A percentile compares a stretch with the other conserved stretches of the same genome.
Conservation (phyloP, 1,284 basidiomycete genomes). For the Mycena sp. region DNA sequence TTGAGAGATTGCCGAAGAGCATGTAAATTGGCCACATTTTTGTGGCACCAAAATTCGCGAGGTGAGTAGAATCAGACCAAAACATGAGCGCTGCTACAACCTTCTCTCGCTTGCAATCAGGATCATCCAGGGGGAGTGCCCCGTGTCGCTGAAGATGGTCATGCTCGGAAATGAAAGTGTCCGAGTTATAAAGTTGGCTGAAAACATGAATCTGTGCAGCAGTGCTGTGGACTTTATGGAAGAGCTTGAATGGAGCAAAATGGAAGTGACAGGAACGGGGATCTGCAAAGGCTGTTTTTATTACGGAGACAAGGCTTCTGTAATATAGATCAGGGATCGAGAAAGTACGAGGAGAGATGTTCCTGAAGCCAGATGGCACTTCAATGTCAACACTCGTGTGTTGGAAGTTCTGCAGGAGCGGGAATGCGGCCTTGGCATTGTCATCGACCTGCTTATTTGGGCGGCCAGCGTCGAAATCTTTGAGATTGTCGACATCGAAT, state of each 20-base stretch:
- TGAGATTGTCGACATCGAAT: slow-evolving; percentile 11
- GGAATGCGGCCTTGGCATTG: neutral
- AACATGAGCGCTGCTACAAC: slow-evolving; percentile 40
- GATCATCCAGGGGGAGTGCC: slow-evolving; percentile 12
- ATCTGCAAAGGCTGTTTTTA: slow-evolving; percentile 37
- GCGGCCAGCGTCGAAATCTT: slow-evolving; percentile 29
- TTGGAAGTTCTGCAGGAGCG: neutral
- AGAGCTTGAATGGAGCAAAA: slow-evolving; percentile 29
- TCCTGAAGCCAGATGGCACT: slow-evolving; percentile 39
- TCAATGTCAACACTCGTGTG: slow-evolving; percentile 34
- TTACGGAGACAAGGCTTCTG: slow-evolving; percentile 37
- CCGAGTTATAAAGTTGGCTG: slow-evolving; percentile 42
- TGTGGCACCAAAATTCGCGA: slow-evolving; percentile 43
- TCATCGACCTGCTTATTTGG: slow-evolving; percentile 15
- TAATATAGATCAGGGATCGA: slow-evolving; percentile 39
- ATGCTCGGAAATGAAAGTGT: slow-evolving; percentile 41
- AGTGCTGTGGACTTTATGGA: slow-evolving; percentile 33
- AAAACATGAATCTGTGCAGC: slow-evolving; percentile 34
- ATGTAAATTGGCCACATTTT: slow-evolving; percentile 46
- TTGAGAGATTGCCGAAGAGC: slow-evolving; percentile 44
- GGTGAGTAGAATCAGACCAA: slow-evolving; percentile 45
- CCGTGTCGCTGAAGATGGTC: slow-evolving; percentile 32
- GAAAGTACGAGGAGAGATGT: slow-evolving; percentile 31
- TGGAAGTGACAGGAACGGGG: slow-evolving; percentile 37
- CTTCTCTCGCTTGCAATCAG: slow-evolving; percentile 6